These are phyloP conservation scores for Pestalotiopsis sp. DNA, from an alignment of 2,329 filamentous ascomycete genomes.

Conservation along the genomic window DNA sequence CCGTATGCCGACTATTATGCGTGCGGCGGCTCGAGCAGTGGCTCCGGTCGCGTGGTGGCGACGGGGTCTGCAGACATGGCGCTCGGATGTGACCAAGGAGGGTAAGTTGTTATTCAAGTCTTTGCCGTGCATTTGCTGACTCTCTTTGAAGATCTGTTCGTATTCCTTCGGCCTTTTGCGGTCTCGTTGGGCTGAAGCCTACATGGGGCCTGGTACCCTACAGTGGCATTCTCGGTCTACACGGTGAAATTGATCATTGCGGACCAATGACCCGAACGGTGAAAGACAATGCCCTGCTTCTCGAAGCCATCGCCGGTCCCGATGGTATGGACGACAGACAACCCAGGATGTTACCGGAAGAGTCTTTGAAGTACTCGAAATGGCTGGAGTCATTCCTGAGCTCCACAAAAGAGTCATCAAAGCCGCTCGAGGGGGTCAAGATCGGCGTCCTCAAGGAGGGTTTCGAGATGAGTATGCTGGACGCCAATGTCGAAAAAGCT, in stretches of 20 bases:
- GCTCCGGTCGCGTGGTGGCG: constrained; percentile 44
- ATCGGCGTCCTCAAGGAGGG: constrained; percentile 34
- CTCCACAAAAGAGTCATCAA: constrained; percentile 11
- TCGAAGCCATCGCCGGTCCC: constrained; percentile 33
- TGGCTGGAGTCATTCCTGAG: constrained; percentile 16
- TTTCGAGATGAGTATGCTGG: constrained; percentile 25
- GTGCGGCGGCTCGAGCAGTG: constrained; percentile 49
- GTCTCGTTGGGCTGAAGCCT: constrained; percentile 35
- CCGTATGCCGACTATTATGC: constrained; percentile 47
- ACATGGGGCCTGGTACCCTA: constrained; percentile 36
- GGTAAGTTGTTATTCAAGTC: constrained; percentile 23
- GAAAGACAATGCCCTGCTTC: constrained; percentile 31
- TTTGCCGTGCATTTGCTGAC: no score
- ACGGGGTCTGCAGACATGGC: constrained; percentile 32
- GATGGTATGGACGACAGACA: constrained; percentile 37
- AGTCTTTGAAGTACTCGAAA: constrained; percentile 21
- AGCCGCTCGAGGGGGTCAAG: constrained; percentile 23
- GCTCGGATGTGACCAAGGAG: constrained; percentile 37
- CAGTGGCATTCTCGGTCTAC: constrained; percentile 32
- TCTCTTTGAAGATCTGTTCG: background rate
- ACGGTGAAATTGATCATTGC: constrained; percentile 32
- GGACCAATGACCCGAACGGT: constrained; percentile 33
- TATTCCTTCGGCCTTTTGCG: constrained; percentile 10
- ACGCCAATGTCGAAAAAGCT: constrained; percentile 24
- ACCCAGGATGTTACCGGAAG: constrained; percentile 15